Evolutionary conservation across 441 rosid genomes (phyloP), one percentile per base, ranked within the genome.

Genomic region (Eruca vesicaria): DNA sequence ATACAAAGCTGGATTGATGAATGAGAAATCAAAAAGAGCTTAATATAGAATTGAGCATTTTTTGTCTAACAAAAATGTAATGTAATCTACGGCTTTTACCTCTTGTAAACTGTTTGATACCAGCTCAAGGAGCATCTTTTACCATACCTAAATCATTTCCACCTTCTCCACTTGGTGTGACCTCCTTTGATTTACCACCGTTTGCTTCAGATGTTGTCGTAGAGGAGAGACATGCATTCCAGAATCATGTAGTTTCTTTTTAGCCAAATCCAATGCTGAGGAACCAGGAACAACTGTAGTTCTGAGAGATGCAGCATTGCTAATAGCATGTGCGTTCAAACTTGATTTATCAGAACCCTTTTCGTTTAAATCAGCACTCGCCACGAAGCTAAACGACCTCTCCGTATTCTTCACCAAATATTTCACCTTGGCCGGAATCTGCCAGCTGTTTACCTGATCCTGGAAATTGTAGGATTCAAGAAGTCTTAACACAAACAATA

Each of bases 371-470:
- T 81, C 84, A 71, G 82, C 33, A 77, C 45, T 73, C 29, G 85
- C 77, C 63, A 74, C 76, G 88, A 43, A 68, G 79, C 58, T 52
- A 79, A 69, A 73, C 78, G 78, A 66, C 63, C 78, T 55, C 70
- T 89, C 97, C 66, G 71, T 88, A 80, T 88, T 89, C n/a, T n/a
- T n/a, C n/a, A n/a, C n/a, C n/a, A n/a, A n/a, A n/a, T n/a, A n/a
- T 64, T 86, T 73, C 80, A 96, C 95, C 79, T 96, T 98, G 32
- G 65, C 67, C 1, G 99, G 99, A 57, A 96, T 81, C 85, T 94
- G 98, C 99, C 99, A 96, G 85, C 99, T 94, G 83, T 94, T 96
- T 70, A 89, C 74, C 98, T 96, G 87, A 71, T 76, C n/a, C 62
- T 63, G 71, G 35, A 64, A 68, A 67, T 29, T 63, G 59, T 68